Conservation (phyloP, 805 yeast species). For the Debaryomyces tyrocola region DNA sequence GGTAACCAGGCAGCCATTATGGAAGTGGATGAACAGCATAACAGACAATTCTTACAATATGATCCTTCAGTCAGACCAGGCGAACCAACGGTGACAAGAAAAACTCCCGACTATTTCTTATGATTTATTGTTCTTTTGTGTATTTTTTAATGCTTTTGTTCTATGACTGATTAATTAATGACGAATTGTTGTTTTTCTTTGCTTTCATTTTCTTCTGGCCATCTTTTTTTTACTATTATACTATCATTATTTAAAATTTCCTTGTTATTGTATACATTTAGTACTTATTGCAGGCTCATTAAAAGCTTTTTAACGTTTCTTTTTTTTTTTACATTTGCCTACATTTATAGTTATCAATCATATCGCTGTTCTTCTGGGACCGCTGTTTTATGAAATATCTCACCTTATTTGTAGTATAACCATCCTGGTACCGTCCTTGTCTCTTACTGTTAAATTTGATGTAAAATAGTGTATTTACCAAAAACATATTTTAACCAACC, state of each 20-base stretch:
- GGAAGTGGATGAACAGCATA: conserved; percentile 95
- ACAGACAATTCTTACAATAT: conserved; percentile 89
- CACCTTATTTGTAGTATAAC: no score
- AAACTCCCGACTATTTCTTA: conserved; percentile 95
- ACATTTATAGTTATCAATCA: no score
- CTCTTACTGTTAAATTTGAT: no score
- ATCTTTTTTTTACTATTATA: conserved; percentile 3
- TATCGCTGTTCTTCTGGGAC: no score
- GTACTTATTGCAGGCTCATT: background rate
- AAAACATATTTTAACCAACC: conserved; percentile 26
- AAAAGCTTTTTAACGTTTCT: background rate
- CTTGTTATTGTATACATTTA: background rate
- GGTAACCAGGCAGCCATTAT: conserved; percentile 98
- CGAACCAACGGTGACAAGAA: conserved; percentile 95
- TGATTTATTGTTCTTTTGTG: conserved; percentile 20
- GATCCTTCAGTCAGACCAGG: conserved; percentile 97
- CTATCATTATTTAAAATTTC: background rate
- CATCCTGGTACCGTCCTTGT: no score
- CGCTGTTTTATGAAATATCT: no score
- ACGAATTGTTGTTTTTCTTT: conserved; percentile 1
- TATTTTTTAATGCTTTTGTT: conserved; percentile 3
- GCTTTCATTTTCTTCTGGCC: conserved; percentile 2
- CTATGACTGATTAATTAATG: conserved; percentile 6
- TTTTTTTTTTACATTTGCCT: no score
- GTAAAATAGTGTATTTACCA: conserved; percentile 1